Conservation (phyloP, 805 yeast species). For the Metschnikowia drakensbergensis region DNA sequence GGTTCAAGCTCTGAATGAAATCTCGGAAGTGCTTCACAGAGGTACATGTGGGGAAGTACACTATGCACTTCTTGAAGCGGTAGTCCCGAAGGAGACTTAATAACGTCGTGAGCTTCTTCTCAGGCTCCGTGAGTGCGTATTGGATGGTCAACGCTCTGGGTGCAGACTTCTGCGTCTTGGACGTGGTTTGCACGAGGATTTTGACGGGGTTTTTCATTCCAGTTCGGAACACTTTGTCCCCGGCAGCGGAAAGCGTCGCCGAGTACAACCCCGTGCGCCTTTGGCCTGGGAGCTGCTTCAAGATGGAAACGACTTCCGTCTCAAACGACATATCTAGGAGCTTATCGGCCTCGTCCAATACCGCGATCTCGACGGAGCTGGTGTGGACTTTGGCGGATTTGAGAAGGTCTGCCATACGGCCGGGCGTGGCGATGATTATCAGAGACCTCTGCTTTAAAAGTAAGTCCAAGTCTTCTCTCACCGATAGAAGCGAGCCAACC, state of each 20-base stretch:
- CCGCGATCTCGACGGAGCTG: conserved; percentile 62
- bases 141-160: conserved; percentile 65
- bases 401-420: conserved; percentile 75
- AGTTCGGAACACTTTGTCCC: conserved; percentile 70
- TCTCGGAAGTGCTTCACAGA: conserved; percentile 75
- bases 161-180: conserved; percentile 28
- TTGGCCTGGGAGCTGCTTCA: conserved; percentile 77
- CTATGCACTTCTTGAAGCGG: conserved; percentile 75
- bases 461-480: conserved; percentile 65
- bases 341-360: conserved; percentile 92
- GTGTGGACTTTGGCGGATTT: conserved; percentile 56
- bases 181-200: conserved; percentile 63
- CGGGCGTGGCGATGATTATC: conserved; percentile 88
- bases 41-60: conserved; percentile 87
- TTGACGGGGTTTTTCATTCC: conserved; percentile 94
- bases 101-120: conserved; percentile 56
- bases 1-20: conserved; percentile 41
- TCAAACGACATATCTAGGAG: conserved; percentile 75
- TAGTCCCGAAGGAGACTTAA: conserved; percentile 50
- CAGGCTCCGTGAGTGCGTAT: conserved; percentile 58
- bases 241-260: conserved; percentile 86
- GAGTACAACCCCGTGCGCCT: conserved; percentile 91
- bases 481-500: conserved; percentile 59
- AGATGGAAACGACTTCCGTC: conserved; percentile 61
- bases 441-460: conserved; percentile 61